These are phyloP conservation scores for Hebeloma cylindrosporum DNA, from an alignment of 768 basidiomycete genomes.

Conservation along the genomic window DNA sequence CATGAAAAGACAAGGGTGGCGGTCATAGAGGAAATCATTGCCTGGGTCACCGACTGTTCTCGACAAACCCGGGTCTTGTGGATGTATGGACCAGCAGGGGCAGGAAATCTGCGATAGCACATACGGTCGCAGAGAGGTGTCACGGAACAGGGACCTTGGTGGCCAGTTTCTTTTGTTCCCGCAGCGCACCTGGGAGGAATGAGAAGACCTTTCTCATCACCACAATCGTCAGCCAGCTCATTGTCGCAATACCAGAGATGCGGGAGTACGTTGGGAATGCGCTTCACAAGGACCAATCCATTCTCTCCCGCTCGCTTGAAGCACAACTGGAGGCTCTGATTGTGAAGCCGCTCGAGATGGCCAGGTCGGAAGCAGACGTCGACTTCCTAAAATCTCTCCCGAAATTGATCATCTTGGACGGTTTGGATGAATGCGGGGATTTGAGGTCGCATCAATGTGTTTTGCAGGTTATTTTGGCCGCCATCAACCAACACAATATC, in stretches of 20 bases:
- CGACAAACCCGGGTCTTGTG: too few species aligned
- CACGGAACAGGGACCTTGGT: not conserved
- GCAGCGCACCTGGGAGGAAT: not conserved
- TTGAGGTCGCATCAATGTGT: slow-evolving; percentile 6
- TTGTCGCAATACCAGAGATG: not conserved
- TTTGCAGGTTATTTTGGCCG: slow-evolving; percentile 1
- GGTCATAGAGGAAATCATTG: too few species aligned
- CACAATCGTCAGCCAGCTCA: slow-evolving; percentile 19
- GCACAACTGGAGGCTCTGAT: slow-evolving; percentile 5
- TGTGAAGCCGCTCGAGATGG: not conserved
- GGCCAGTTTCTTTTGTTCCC: slow-evolving; percentile 15
- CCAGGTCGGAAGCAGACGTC: not conserved
- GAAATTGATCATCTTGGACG: slow-evolving; percentile 20
- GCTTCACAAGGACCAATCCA: not conserved
- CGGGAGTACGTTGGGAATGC: not conserved
- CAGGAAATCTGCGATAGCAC: slow-evolving; percentile 27
- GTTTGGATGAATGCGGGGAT: slow-evolving; percentile 21
- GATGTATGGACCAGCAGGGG: slow-evolving; percentile 23
- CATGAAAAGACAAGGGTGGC: too few species aligned
- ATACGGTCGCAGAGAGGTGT: slow-evolving; percentile 25
- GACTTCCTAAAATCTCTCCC: too few species aligned
- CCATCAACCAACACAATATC: not conserved
- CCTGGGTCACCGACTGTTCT: too few species aligned
- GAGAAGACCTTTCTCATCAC: slow-evolving; percentile 11
- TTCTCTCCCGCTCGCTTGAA: slow-evolving; percentile 1